These are phyloP conservation scores for Pisolithus albus DNA, from an alignment of 768 basidiomycete genomes.

Conservation along the genomic window DNA sequence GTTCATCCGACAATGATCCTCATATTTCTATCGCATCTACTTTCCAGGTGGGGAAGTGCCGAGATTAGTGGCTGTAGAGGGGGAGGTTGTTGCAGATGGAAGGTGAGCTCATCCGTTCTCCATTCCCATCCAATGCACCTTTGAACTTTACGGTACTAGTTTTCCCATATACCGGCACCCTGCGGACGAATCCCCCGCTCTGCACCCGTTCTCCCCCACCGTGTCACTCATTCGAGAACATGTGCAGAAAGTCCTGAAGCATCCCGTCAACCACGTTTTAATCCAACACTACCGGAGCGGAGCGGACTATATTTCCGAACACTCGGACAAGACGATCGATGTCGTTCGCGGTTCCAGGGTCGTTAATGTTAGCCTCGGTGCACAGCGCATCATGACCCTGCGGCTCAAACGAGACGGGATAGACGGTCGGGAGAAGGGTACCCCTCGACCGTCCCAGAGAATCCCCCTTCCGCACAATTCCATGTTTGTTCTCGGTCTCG, in stretches of 20 bases:
- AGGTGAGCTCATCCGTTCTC: slow-evolving; percentile 30
- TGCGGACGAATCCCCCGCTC: slow-evolving; percentile 67
- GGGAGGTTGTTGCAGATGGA: slow-evolving; percentile 43
- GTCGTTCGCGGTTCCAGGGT: slow-evolving; percentile 67
- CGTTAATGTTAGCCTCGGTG: slow-evolving; percentile 77
- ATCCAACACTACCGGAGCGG: slow-evolving; percentile 78
- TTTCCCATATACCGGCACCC: slow-evolving; percentile 81
- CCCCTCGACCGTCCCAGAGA: slow-evolving; percentile 44
- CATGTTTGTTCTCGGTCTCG: slow-evolving; percentile 72
- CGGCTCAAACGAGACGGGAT: slow-evolving; percentile 50
- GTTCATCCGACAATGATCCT: not conserved
- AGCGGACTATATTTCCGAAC: slow-evolving; percentile 78
- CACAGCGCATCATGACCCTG: slow-evolving; percentile 72
- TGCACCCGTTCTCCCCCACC: slow-evolving; percentile 61
- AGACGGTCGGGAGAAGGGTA: slow-evolving; percentile 12
- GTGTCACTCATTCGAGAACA: slow-evolving; percentile 57
- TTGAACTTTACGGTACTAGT: slow-evolving; percentile 26
- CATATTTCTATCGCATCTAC: too few species aligned
- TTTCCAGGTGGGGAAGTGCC: slow-evolving; percentile 66
- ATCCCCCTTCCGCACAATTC: slow-evolving; percentile 76
- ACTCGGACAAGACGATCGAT: slow-evolving; percentile 84
- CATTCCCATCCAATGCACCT: slow-evolving; percentile 1
- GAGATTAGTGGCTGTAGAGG: slow-evolving; percentile 56
- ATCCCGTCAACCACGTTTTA: slow-evolving; percentile 77
- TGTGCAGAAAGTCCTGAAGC: slow-evolving; percentile 51